Evolutionary conservation across 2,329 filamentous ascomycete species (phyloP).

Genomic region (Metarhizium robertsii): DNA sequence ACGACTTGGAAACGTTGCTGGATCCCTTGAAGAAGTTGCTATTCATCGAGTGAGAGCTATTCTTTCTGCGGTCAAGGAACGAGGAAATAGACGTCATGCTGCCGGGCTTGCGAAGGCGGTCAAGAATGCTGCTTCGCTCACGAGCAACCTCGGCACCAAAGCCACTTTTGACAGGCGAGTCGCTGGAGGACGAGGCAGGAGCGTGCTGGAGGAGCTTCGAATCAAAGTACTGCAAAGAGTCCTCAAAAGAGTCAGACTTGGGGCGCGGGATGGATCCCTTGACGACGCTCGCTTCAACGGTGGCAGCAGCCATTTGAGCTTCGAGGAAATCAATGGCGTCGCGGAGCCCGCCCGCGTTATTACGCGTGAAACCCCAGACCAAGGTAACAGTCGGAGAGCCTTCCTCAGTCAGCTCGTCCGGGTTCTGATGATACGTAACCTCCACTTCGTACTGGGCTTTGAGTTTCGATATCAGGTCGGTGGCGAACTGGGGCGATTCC

Average conservation of each 20-base stretch:
- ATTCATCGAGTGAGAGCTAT: conserved; percentile 75
- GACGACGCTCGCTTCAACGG: conserved; percentile 79
- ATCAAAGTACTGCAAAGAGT: conserved; percentile 92
- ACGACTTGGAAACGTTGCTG: conserved; percentile 85
- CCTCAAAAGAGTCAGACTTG: conserved; percentile 97
- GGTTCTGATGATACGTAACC: conserved; percentile 60
- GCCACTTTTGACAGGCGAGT: conserved; percentile 78
- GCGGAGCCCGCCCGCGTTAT: conserved; percentile 90
- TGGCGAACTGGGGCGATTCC: conserved; percentile 69
- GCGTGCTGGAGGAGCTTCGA: conserved; percentile 94
- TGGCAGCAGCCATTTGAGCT: conserved; percentile 73
- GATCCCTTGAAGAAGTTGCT: conserved; percentile 87
- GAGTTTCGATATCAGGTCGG: conserved; percentile 73
- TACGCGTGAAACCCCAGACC: conserved; percentile 80
- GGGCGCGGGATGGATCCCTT: conserved; percentile 96
- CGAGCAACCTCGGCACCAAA: conserved; percentile 75
- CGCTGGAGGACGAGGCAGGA: conserved; percentile 67
- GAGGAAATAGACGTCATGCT: conserved; percentile 92
- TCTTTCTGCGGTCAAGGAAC: conserved; percentile 94
- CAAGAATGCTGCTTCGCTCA: conserved; percentile 77
- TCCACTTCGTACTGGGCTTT: conserved; percentile 90
- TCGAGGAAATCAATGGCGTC: conserved; percentile 95
- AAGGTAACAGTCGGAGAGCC: conserved; percentile 52
- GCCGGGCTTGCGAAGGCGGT: conserved; percentile 86
- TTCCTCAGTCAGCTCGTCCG: conserved; percentile 48